A percentile compares a stretch with the other conserved stretches of the same genome.
Conservation (phyloP, 768 basidiomycete species). For the Suillus discolor region DNA sequence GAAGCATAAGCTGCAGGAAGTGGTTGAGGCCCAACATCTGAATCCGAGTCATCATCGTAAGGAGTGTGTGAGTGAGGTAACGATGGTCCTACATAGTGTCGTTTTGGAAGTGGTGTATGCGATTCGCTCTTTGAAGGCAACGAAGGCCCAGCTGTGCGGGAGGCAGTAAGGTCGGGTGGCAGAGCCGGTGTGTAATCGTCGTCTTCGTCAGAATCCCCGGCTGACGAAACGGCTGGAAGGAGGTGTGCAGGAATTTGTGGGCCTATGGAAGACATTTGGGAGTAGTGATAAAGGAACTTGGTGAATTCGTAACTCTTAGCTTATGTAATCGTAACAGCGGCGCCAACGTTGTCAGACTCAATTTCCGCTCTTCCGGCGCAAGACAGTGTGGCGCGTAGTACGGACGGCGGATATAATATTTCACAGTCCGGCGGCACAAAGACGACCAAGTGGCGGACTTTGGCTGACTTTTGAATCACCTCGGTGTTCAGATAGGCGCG, state of each 20-base stretch:
- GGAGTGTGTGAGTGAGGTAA: constrained; percentile 44
- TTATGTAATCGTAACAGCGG: background rate
- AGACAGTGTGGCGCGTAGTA: too few species aligned
- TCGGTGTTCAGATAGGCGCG: too few species aligned
- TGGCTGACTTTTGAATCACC: too few species aligned
- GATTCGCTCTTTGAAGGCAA: constrained; percentile 21
- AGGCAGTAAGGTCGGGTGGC: constrained; percentile 67
- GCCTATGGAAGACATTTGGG: constrained; percentile 54
- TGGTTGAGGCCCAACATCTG: constrained; percentile 85
- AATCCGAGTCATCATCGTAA: constrained; percentile 58
- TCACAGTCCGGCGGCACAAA: too few species aligned
- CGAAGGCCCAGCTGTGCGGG: constrained; percentile 38
- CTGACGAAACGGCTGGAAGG: constrained; percentile 19
- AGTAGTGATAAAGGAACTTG: background rate
- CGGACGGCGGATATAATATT: too few species aligned
- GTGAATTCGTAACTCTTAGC: background rate
- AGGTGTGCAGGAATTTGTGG: constrained; percentile 59
- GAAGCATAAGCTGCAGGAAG: constrained; percentile 47
- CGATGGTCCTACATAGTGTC: constrained; percentile 54
- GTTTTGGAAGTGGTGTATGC: constrained; percentile 27
- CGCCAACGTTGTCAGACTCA: too few species aligned
- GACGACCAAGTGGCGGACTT: too few species aligned
- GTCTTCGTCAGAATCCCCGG: constrained; percentile 42
- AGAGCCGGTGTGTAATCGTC: constrained; percentile 76
- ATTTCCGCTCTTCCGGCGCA: too few species aligned